Evolutionary conservation across 2,329 filamentous ascomycete genomes (phyloP).

Genomic region (Claviceps sorghi): DNA sequence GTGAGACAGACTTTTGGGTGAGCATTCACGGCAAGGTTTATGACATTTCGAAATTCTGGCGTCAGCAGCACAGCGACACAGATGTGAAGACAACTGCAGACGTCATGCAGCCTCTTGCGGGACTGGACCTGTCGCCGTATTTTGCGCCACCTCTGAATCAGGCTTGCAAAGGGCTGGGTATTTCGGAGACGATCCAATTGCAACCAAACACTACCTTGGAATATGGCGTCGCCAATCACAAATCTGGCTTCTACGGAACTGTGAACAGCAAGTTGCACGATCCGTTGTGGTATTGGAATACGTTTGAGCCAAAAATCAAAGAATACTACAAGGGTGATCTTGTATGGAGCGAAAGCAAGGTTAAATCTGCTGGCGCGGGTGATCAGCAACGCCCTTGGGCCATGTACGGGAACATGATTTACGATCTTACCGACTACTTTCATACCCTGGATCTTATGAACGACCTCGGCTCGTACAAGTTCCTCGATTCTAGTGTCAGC

Average conservation of each 20-base stretch:
- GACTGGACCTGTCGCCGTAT: constrained; percentile 68
- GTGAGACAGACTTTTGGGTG: constrained; percentile 69
- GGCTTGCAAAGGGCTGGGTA: constrained; percentile 61
- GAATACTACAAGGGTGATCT: constrained; percentile 79
- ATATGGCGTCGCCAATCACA: constrained; percentile 47
- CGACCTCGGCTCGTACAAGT: constrained; percentile 45
- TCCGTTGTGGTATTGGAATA: constrained; percentile 61
- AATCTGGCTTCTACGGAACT: constrained; percentile 49
- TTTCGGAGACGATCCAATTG: constrained; percentile 39
- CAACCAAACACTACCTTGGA: constrained; percentile 49
- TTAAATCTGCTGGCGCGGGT: constrained; percentile 52
- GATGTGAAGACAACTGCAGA: constrained; percentile 42
- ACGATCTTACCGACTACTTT: constrained; percentile 88
- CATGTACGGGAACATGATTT: constrained; percentile 60
- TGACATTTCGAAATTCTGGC: constrained; percentile 83
- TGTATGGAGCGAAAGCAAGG: constrained; percentile 48
- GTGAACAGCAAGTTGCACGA: constrained; percentile 42
- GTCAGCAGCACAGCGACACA: constrained; percentile 64
- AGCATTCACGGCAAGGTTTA: constrained; percentile 81
- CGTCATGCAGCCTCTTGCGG: constrained; percentile 65
- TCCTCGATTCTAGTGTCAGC: constrained; percentile 55
- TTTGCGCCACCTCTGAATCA: constrained; percentile 64
- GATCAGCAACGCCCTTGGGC: constrained; percentile 59
- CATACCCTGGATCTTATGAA: constrained; percentile 51
- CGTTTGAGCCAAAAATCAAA: constrained; percentile 65